These are phyloP conservation scores for Neltuma alba DNA, from an alignment of 306 rosid genomes.

Conservation along the genomic window DNA sequence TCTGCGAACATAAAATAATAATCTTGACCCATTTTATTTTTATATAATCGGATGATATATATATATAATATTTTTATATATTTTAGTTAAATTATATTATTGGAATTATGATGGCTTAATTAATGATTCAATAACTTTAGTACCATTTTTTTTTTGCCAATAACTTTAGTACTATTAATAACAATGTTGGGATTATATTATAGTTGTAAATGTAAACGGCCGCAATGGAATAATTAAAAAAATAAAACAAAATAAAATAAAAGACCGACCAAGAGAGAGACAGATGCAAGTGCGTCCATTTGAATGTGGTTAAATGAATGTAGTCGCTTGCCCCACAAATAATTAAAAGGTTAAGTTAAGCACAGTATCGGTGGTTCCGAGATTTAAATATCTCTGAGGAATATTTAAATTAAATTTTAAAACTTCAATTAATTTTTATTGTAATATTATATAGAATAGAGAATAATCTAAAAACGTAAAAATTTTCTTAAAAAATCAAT, in stretches of 20 bases:
- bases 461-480: neutral
- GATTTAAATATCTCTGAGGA: neutral
- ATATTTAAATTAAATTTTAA: neutral
- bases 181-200: neutral
- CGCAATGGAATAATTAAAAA: neutral
- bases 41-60: too few relatives aligned
- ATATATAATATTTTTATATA: too few relatives aligned
- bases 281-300: constrained; percentile 8
- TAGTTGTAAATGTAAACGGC: neutral
- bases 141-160: too few relatives aligned
- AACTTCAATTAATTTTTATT: neutral
- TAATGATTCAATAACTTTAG: too few relatives aligned
- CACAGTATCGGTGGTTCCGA: neutral
- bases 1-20: too few relatives aligned
- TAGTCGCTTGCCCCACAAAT: constrained; percentile 6
- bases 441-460: neutral
- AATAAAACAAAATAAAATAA: neutral
- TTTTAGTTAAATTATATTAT: too few relatives aligned
- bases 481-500: neutral
- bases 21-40: too few relatives aligned
- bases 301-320: constrained; percentile 28
- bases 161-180: too few relatives aligned
- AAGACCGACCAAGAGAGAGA: constrained; percentile 5
- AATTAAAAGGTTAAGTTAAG: neutral
- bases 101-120: too few relatives aligned